These are phyloP conservation scores for Pilasporangium apinafurcum DNA, from an alignment of 352 stramenopile genomes.

Conservation along the genomic window DNA sequence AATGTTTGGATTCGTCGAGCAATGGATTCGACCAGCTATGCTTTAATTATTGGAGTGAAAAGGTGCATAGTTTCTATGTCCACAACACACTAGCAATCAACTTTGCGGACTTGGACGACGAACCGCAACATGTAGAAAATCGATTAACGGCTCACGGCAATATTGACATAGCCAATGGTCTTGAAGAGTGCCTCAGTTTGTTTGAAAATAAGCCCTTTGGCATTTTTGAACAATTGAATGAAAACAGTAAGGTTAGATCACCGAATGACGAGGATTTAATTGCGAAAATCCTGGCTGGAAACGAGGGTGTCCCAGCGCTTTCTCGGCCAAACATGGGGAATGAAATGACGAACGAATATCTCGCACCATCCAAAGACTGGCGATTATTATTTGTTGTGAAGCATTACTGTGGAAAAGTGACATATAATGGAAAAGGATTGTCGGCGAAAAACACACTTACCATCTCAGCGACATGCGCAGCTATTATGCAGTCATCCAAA, in stretches of 20 bases:
- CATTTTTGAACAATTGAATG: slow-evolving; percentile 65
- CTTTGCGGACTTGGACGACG: slow-evolving; percentile 44
- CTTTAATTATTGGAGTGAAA: slow-evolving; percentile 85
- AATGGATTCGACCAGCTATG: slow-evolving; percentile 79
- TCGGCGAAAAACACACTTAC: slow-evolving; percentile 61
- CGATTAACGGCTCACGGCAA: slow-evolving; percentile 47
- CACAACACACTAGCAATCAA: slow-evolving; percentile 67
- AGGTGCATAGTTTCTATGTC: slow-evolving; percentile 75
- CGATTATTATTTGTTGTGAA: slow-evolving; percentile 69
- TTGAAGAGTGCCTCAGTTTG: slow-evolving; percentile 58
- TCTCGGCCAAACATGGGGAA: slow-evolving; percentile 54
- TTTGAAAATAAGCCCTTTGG: slow-evolving; percentile 73
- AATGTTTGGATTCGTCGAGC: slow-evolving; percentile 44
- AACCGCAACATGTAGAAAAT: slow-evolving; percentile 63
- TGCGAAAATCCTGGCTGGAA: slow-evolving; percentile 67
- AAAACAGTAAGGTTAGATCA: slow-evolving; percentile 56
- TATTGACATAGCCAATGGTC: slow-evolving; percentile 40
- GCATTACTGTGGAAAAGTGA: slow-evolving; percentile 65
- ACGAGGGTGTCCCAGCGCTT: slow-evolving; percentile 42
- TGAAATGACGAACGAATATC: slow-evolving; percentile 50
- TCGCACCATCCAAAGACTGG: slow-evolving; percentile 71
- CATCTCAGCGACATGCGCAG: slow-evolving; percentile 72
- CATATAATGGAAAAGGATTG: slow-evolving; percentile 70
- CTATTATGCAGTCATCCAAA: slow-evolving; percentile 83
- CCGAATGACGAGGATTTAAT: slow-evolving; percentile 77